These are phyloP conservation scores for Gymnopus androsaceus DNA, from an alignment of 1,284 basidiomycete species.

Conservation along the genomic window DNA sequence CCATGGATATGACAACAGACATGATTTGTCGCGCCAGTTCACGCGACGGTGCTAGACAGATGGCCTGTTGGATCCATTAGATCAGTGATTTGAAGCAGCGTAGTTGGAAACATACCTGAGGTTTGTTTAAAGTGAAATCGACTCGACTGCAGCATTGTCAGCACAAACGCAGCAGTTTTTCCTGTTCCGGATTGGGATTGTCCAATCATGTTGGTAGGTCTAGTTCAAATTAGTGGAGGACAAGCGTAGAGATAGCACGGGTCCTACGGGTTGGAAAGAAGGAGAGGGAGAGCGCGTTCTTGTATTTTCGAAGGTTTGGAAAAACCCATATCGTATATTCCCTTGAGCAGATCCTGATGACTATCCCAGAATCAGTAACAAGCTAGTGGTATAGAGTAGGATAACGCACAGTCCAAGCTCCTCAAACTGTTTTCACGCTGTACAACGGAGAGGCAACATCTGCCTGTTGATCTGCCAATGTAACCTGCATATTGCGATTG, in stretches of 20 bases:
- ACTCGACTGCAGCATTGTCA: conserved; percentile 97
- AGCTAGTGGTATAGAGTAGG: conserved; percentile 12
- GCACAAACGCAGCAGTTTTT: conserved; percentile 97
- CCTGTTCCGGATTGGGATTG: conserved; percentile 99
- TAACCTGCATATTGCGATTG: conserved; percentile 63
- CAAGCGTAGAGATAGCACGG: conserved; percentile 10
- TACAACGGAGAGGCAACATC: conserved; percentile 95
- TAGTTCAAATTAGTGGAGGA: conserved; percentile 31
- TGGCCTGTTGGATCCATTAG: conserved; percentile 54
- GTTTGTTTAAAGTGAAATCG: conserved; percentile 80
- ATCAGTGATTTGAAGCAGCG: conserved; percentile 18
- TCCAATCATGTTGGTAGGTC: conserved; percentile 97
- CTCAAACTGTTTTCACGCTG: conserved; percentile 94
- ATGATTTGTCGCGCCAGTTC: conserved; percentile 98
- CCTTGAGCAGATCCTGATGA: conserved; percentile 88
- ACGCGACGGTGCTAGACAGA: conserved; percentile 93
- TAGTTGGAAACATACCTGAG: conserved; percentile 64
- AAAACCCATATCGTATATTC: conserved; percentile 96
- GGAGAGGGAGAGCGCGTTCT: conserved; percentile 92
- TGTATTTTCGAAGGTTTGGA: conserved; percentile 99
- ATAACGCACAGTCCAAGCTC: conserved; percentile 83
- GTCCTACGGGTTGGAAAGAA: conserved; percentile 87
- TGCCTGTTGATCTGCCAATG: conserved; percentile 94
- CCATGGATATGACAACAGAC: conserved; percentile 92
- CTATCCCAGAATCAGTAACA: conserved; percentile 40